Evolutionary conservation across 345 rosid genomes (phyloP).

Genomic region (Nasturtium officinale): DNA sequence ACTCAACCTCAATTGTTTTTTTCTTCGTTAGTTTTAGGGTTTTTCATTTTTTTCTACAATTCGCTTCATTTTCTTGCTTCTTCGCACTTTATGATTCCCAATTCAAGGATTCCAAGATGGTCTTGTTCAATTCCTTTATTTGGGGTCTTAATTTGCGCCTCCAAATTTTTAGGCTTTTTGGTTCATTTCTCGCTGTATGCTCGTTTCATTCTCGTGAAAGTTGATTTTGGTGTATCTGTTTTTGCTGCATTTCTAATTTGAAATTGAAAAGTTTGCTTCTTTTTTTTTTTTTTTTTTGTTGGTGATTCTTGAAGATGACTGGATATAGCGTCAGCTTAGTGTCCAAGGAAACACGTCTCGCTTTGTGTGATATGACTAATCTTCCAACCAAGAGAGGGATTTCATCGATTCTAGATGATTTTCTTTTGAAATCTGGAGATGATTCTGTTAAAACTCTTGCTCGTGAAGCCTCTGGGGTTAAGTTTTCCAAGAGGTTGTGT

Average conservation of each 20-base stretch:
- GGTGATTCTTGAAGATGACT: conserved; percentile 46
- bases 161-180: background rate
- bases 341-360: conserved; percentile 41
- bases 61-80: conserved; percentile 8
- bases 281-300: background rate
- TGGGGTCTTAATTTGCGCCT: background rate
- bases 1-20: background rate
- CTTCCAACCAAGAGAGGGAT: conserved; percentile 56
- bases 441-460: conserved; percentile 34
- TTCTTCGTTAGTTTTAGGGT: conserved; percentile 13
- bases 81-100: background rate
- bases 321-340: conserved; percentile 51
- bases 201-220: background rate
- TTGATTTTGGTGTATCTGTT: background rate
- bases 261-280: background rate
- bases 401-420: conserved; percentile 48
- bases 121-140: conserved; percentile 5
- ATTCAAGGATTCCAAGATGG: conserved; percentile 11
- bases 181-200: background rate
- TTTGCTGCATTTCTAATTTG: conserved; percentile 12
- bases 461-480: conserved; percentile 39
- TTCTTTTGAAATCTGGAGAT: conserved; percentile 49
- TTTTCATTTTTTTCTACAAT: background rate
- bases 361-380: conserved; percentile 68
- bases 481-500: conserved; percentile 49